Evolutionary conservation across 2,329 filamentous ascomycete genomes (phyloP), one percentile per base, ranked within the genome.

Genomic region (Sphaerostilbella broomeana): DNA sequence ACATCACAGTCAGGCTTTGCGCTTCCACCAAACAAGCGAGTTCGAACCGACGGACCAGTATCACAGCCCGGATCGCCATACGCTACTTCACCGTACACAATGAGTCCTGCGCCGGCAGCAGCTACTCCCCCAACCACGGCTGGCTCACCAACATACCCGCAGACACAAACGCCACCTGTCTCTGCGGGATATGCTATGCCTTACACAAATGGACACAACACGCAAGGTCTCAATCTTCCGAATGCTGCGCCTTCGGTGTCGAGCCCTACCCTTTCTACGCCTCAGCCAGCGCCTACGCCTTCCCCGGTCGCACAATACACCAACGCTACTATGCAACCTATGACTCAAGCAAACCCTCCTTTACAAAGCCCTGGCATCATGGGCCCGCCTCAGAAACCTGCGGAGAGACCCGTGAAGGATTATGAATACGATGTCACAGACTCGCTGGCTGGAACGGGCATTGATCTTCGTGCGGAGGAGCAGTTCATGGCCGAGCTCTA

Each of bases 391-490:
- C 79, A 73, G 52, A 77, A 75, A 53, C 77, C 70, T 42, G 69
- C 70, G 13, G 82, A 84, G 42, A 70, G 71, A 48, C 74, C 78
- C 29, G 71, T 74, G 10, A 86, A 79, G 48, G 72, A 73, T 39
- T 69, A 71, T 40, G 67, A 76, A 42, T 79, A 89, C 51, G 86
- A 94, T 53, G 74, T 89, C 31, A 86, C 83, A 48, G 89, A 95
- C 63, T 84, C 88, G 35, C 64, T 95, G 39, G 81, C 82, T 13
- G 86, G 84, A 13, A 90, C 87, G 12, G 88, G 87, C 35, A 87
- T 95, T 47, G 86, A 95, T 65, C 64, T 95, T 32, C 80, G 83
- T 43, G 87, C 87, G 48, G 89, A 95, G 60, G 86, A 94, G 55
- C 85, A 88, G 51, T 85, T 79, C 49, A 71, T 92, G 59, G 81